A percentile compares a stretch with the other conserved stretches of the same genome.
phyloP scores from a whole-genome alignment of 78 protist genomes.

The Dictyostelium intermedium region DNA sequence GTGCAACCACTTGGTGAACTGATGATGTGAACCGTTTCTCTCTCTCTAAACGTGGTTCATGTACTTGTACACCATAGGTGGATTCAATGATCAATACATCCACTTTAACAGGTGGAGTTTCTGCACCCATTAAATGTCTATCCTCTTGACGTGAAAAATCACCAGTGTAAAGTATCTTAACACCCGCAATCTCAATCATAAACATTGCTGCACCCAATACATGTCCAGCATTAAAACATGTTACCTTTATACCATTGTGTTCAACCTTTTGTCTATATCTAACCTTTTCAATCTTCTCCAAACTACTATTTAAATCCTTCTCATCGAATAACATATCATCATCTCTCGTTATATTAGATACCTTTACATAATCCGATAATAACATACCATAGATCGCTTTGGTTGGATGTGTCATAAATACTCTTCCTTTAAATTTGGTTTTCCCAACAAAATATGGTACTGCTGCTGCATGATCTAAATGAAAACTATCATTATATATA shows the following conservation, averaged over 20 bases:
- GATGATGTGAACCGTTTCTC: slow-evolving; percentile 89
- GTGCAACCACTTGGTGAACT: slow-evolving; percentile 31
- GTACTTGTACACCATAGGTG: slow-evolving; percentile 94
- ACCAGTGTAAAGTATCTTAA: slow-evolving; percentile 96
- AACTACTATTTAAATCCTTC: slow-evolving; percentile 73
- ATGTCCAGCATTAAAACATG: slow-evolving; percentile 96
- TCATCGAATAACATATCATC: slow-evolving; percentile 85
- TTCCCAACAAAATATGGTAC: slow-evolving; percentile 91
- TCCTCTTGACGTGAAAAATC: slow-evolving; percentile 97
- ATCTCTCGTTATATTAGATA: slow-evolving; percentile 20
- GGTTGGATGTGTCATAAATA: slow-evolving; percentile 98
- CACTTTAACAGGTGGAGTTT: slow-evolving; percentile 90
- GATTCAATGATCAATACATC: slow-evolving; percentile 96
- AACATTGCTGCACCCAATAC: slow-evolving; percentile 99
- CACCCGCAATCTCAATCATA: slow-evolving; percentile 95
- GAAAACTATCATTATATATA: slow-evolving; percentile 84
- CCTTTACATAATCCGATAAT: slow-evolving; percentile 87
- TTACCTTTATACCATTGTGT: slow-evolving; percentile 77
- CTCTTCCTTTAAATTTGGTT: slow-evolving; percentile 92
- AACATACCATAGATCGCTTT: slow-evolving; percentile 90
- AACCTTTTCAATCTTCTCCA: slow-evolving; percentile 81
- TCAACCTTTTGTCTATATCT: slow-evolving; percentile 89
- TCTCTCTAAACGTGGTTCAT: slow-evolving; percentile 92
- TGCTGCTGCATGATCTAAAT: slow-evolving; percentile 95
- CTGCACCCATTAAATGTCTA: slow-evolving; percentile 97